phyloP scores from a whole-genome alignment of 2,329 filamentous ascomycete species.

The Pestalotiopsis sp. region DNA sequence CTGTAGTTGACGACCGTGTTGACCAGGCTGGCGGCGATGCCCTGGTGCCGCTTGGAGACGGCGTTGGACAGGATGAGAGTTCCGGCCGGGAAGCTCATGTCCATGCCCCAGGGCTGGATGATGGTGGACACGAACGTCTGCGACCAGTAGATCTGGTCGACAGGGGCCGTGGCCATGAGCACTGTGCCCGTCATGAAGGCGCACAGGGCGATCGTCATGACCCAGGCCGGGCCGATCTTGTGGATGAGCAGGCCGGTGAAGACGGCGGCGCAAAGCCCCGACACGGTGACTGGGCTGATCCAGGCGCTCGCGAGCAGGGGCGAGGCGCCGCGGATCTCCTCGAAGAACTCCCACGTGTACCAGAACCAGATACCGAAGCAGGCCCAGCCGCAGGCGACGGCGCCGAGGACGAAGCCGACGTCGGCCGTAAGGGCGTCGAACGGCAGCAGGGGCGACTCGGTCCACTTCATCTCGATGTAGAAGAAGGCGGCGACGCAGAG shows the following conservation, averaged over 20 bases:
- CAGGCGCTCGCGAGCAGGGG: slow-evolving; percentile 36
- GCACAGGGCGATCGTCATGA: slow-evolving; percentile 26
- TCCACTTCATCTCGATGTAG: slow-evolving; percentile 47
- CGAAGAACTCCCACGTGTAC: slow-evolving; percentile 53
- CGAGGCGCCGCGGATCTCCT: slow-evolving; percentile 38
- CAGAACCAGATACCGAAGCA: slow-evolving; percentile 58
- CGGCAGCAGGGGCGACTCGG: slow-evolving; percentile 59
- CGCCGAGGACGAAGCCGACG: slow-evolving; percentile 57
- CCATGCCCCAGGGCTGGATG: slow-evolving; percentile 54
- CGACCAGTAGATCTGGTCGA: slow-evolving; percentile 56
- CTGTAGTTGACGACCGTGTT: slow-evolving; percentile 61
- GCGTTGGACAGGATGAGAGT: slow-evolving; percentile 54
- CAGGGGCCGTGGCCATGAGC: slow-evolving; percentile 36
- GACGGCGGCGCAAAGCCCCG: slow-evolving; percentile 33
- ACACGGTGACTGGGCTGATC: slow-evolving; percentile 27
- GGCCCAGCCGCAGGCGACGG: slow-evolving; percentile 56
- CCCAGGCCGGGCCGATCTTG: slow-evolving; percentile 29
- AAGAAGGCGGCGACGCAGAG: slow-evolving; percentile 53
- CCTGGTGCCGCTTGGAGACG: slow-evolving; percentile 30
- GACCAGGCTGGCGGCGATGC: slow-evolving; percentile 45
- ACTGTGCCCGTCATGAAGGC: slow-evolving; percentile 27
- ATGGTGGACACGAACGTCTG: slow-evolving; percentile 51
- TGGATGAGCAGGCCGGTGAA: slow-evolving; percentile 34
- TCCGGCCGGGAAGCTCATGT: slow-evolving; percentile 57
- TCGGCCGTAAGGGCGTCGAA: slow-evolving; percentile 51